Percentiles rank a stretch among this genome's conserved stretches.
phyloP scores from a whole-genome alignment of 495 filamentous ascomycete genomes.

The Eremomyces bilateralis region DNA sequence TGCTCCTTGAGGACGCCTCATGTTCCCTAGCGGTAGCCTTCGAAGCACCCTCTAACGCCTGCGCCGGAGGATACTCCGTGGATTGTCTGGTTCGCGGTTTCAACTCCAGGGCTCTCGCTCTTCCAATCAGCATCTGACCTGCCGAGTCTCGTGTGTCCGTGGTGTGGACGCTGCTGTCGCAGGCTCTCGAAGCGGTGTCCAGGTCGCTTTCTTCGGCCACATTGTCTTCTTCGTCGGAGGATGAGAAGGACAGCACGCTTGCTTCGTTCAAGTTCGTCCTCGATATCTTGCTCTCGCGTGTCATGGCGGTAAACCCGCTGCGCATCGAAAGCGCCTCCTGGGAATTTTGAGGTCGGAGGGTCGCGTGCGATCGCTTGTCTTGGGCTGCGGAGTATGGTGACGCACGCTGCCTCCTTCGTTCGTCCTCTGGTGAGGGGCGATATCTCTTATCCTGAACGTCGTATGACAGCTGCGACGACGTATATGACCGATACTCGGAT shows the following conservation, averaged over 20 bases:
- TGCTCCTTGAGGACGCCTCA: too few species aligned
- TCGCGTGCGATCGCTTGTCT: too few species aligned
- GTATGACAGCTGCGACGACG: background rate
- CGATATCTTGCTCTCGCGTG: slow-evolving; percentile 25
- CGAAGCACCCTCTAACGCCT: too few species aligned
- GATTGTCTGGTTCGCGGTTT: slow-evolving; percentile 5
- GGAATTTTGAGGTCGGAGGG: slow-evolving; percentile 8
- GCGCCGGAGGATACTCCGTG: too few species aligned
- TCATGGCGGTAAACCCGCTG: too few species aligned
- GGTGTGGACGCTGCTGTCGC: slow-evolving; percentile 6
- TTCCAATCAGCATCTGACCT: slow-evolving; percentile 11
- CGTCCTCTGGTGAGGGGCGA: too few species aligned
- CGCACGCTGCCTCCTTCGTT: too few species aligned
- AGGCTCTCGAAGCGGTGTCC: background rate
- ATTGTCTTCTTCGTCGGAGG: slow-evolving; percentile 32
- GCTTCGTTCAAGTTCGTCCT: slow-evolving; percentile 26
- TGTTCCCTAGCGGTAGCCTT: too few species aligned
- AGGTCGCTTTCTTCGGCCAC: slow-evolving; percentile 9
- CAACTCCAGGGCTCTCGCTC: slow-evolving; percentile 11
- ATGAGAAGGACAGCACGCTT: slow-evolving; percentile 34
- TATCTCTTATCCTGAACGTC: background rate
- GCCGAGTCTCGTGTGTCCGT: slow-evolving; percentile 1
- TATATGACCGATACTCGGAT: background rate
- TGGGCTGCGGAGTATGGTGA: too few species aligned
- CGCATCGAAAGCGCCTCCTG: too few species aligned